A percentile compares a stretch with the other conserved stretches of the same genome.
phyloP scores from a whole-genome alignment of 352 stramenopile species.

The Globisporangium orthogonon region DNA sequence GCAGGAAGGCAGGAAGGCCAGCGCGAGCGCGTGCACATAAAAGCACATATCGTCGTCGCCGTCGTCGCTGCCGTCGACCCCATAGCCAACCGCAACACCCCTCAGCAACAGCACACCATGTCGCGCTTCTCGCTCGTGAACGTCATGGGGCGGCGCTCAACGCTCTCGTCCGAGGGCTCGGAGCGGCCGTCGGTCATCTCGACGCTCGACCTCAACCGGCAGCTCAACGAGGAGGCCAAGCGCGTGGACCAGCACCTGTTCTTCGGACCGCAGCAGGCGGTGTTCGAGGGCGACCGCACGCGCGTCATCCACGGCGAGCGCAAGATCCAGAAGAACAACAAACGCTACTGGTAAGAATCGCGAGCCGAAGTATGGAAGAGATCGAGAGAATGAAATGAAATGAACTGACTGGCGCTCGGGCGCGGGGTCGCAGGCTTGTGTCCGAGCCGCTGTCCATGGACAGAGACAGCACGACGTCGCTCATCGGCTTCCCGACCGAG shows the following conservation, averaged over 20 bases:
- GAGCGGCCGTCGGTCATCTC: conserved; percentile 70
- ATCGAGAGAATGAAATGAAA: not conserved
- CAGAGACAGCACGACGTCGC: conserved; percentile 68
- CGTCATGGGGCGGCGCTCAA: conserved; percentile 45
- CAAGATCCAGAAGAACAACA: conserved; percentile 81
- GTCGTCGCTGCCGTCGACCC: not conserved
- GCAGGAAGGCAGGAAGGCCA: too few relatives aligned
- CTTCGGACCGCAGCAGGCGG: conserved; percentile 64
- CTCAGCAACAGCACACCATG: conserved; percentile 19
- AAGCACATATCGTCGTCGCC: too few relatives aligned
- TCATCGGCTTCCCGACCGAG: conserved; percentile 55
- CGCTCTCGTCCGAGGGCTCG: conserved; percentile 40
- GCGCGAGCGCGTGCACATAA: too few relatives aligned
- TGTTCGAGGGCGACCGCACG: conserved; percentile 74
- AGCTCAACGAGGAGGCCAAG: conserved; percentile 61
- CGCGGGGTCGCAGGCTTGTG: conserved; percentile 39
- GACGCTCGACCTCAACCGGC: conserved; percentile 58
- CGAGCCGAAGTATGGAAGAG: too few relatives aligned
- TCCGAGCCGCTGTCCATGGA: conserved; percentile 81
- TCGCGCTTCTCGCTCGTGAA: conserved; percentile 79
- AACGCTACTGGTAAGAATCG: conserved; percentile 49
- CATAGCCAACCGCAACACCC: not conserved
- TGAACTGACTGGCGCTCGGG: not conserved
- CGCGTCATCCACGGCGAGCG: conserved; percentile 83
- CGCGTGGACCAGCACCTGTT: conserved; percentile 70